These are phyloP conservation scores for Noccaea caerulescens DNA, from an alignment of 345 rosid genomes.

Conservation along the genomic window DNA sequence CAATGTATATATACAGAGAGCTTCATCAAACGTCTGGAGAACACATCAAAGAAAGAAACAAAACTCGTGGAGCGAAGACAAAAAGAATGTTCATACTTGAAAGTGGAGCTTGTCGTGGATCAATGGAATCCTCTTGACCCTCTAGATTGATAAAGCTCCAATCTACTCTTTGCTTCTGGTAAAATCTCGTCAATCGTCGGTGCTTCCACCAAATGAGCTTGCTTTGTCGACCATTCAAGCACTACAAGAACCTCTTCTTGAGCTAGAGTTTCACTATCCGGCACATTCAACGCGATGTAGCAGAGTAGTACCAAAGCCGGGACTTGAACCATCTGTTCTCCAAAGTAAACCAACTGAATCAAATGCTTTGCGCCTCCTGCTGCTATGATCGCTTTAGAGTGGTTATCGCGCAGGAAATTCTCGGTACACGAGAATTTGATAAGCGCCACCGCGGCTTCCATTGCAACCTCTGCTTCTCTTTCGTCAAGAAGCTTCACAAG, in stretches of 20 bases:
- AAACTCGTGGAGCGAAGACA: background rate
- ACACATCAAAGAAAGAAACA: conserved; percentile 24
- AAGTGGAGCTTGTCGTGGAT: conserved; percentile 17
- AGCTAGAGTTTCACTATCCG: conserved; percentile 67
- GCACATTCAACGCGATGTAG: conserved; percentile 52
- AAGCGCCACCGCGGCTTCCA: conserved; percentile 66
- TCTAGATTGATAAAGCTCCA: conserved; percentile 80
- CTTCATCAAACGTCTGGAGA: conserved; percentile 27
- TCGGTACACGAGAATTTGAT: conserved; percentile 63
- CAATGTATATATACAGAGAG: conserved; percentile 35
- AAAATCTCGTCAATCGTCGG: conserved; percentile 50
- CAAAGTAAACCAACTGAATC: conserved; percentile 64
- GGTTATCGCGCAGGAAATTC: conserved; percentile 60
- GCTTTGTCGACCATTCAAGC: conserved; percentile 77
- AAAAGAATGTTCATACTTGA: conserved; percentile 28
- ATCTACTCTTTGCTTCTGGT: conserved; percentile 69
- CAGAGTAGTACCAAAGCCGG: conserved; percentile 64
- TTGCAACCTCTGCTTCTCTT: conserved; percentile 57
- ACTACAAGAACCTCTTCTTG: conserved; percentile 73
- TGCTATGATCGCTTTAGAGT: conserved; percentile 61
- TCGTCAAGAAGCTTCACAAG: conserved; percentile 72
- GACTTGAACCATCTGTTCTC: conserved; percentile 65
- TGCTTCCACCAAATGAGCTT: conserved; percentile 59
- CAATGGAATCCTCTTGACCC: conserved; percentile 63
- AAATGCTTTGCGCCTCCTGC: conserved; percentile 68